A percentile compares a stretch with the other conserved stretches of the same genome.
Conservation (phyloP, 2,329 filamentous ascomycete genomes). For the Mycocentrospora acerina region DNA sequence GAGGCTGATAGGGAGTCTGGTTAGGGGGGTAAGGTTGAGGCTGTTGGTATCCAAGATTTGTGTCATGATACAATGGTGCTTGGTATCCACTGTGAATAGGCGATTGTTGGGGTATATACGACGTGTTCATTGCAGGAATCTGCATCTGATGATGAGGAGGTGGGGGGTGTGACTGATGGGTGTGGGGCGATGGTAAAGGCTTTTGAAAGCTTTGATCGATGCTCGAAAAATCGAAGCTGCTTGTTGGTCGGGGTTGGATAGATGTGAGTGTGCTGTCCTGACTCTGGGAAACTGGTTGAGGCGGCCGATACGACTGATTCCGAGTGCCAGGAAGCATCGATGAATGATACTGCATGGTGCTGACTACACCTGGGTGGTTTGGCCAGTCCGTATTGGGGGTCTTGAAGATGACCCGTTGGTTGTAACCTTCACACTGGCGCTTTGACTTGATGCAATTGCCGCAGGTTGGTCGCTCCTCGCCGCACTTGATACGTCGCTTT, state of each 20-base stretch:
- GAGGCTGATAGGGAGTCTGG: slow-evolving; percentile 25
- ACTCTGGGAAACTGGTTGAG: slow-evolving; percentile 14
- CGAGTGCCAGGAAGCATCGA: slow-evolving; percentile 41
- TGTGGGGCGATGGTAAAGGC: slow-evolving; percentile 33
- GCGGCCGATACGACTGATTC: slow-evolving; percentile 17
- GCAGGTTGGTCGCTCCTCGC: slow-evolving; percentile 81
- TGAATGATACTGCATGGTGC: slow-evolving; percentile 41
- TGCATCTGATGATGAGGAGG: slow-evolving; percentile 34
- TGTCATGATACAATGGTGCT: slow-evolving; percentile 23
- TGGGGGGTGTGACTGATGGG: slow-evolving; percentile 32
- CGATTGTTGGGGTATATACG: slow-evolving; percentile 37
- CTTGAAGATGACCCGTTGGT: slow-evolving; percentile 78
- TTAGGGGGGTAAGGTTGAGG: slow-evolving; percentile 26
- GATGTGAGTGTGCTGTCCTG: slow-evolving; percentile 24
- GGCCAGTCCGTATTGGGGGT: slow-evolving; percentile 62
- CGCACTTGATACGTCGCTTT: slow-evolving; percentile 94
- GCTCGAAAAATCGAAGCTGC: slow-evolving; percentile 30
- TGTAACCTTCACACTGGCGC: slow-evolving; percentile 80
- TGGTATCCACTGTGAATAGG: slow-evolving; percentile 28
- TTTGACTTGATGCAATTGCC: slow-evolving; percentile 86
- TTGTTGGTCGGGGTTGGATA: slow-evolving; percentile 31
- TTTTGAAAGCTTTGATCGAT: slow-evolving; percentile 30
- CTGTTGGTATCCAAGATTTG: slow-evolving; percentile 16
- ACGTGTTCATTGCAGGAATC: slow-evolving; percentile 28
- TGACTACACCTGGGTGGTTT: slow-evolving; percentile 40